Conservation (phyloP, 768 basidiomycete genomes). For the Amanita muscaria region DNA sequence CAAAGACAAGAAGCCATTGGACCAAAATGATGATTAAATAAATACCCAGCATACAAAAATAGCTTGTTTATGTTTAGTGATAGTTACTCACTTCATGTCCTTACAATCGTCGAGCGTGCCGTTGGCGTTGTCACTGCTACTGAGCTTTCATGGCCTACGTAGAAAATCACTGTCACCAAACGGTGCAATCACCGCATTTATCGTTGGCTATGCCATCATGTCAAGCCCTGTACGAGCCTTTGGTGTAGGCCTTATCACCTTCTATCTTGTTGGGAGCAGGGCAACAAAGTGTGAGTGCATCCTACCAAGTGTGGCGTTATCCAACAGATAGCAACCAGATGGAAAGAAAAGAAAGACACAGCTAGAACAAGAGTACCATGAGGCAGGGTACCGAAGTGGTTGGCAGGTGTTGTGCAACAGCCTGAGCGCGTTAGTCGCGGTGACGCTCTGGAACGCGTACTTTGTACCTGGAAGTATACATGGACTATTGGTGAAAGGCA, state of each 20-base stretch:
- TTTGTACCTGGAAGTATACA: slow-evolving; percentile 40
- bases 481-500: slow-evolving; percentile 20
- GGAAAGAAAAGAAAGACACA: slow-evolving; percentile 67
- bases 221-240: slow-evolving; percentile 57
- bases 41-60: too few relatives aligned
- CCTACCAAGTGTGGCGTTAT: neutral
- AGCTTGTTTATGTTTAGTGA: too few relatives aligned
- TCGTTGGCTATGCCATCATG: slow-evolving; percentile 68
- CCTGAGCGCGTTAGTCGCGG: slow-evolving; percentile 49
- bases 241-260: slow-evolving; percentile 58
- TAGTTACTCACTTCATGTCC: too few relatives aligned
- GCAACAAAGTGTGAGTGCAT: slow-evolving; percentile 68
- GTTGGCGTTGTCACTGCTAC: slow-evolving; percentile 37
- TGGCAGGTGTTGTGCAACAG: slow-evolving; percentile 85
- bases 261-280: slow-evolving; percentile 73
- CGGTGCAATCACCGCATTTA: slow-evolving; percentile 70
- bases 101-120: too few relatives aligned
- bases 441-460: slow-evolving; percentile 52
- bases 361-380: slow-evolving; percentile 73
- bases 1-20: neutral
- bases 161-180: slow-evolving; percentile 69
- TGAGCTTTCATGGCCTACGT: slow-evolving; percentile 62
- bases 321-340: slow-evolving; percentile 27
- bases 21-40: slow-evolving; percentile 1
- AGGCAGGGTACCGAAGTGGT: slow-evolving; percentile 62